Percentiles rank a stretch among this genome's conserved stretches.
These are phyloP conservation scores for Haplosporangium sp. DNA, from an alignment of 371 early-diverging fungal genomes.

Conservation along the genomic window DNA sequence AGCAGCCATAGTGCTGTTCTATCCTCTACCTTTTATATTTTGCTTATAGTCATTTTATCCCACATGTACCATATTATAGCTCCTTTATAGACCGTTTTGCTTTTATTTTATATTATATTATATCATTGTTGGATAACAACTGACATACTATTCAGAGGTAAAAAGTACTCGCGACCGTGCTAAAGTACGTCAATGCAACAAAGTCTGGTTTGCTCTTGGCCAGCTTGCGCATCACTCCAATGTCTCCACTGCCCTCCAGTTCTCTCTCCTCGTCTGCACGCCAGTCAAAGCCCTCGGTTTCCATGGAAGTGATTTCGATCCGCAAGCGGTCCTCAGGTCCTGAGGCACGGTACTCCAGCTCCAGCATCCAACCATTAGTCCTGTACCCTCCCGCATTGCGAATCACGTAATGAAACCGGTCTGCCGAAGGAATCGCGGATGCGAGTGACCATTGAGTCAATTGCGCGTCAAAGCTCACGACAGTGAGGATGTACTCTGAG, in stretches of 20 bases:
- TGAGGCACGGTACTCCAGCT: constrained; percentile 61
- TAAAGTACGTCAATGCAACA: constrained; percentile 72
- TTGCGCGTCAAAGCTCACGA: constrained; percentile 70
- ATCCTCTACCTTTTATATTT: not conserved
- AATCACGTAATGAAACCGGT: constrained; percentile 64
- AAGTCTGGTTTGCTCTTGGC: constrained; percentile 66
- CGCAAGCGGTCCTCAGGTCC: constrained; percentile 59
- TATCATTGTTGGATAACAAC: not conserved
- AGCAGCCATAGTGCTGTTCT: not conserved
- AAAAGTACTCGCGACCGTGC: constrained; percentile 57
- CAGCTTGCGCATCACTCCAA: constrained; percentile 65
- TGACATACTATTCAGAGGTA: constrained; percentile 13
- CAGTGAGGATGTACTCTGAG: constrained; percentile 76
- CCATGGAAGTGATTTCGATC: constrained; percentile 64
- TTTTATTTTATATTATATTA: too few relatives aligned
- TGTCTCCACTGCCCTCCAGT: constrained; percentile 59
- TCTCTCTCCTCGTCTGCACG: constrained; percentile 61
- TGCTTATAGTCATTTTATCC: not conserved
- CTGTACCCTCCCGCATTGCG: constrained; percentile 75
- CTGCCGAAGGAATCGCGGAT: constrained; percentile 57
- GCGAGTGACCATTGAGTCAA: constrained; percentile 73
- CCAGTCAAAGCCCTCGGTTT: constrained; percentile 66
- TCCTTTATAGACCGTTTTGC: not conserved
- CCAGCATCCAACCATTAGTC: constrained; percentile 69
- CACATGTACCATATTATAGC: not conserved